These are phyloP conservation scores for Trichoderma gamsii DNA, from an alignment of 495 filamentous ascomycete genomes.

Conservation along the genomic window DNA sequence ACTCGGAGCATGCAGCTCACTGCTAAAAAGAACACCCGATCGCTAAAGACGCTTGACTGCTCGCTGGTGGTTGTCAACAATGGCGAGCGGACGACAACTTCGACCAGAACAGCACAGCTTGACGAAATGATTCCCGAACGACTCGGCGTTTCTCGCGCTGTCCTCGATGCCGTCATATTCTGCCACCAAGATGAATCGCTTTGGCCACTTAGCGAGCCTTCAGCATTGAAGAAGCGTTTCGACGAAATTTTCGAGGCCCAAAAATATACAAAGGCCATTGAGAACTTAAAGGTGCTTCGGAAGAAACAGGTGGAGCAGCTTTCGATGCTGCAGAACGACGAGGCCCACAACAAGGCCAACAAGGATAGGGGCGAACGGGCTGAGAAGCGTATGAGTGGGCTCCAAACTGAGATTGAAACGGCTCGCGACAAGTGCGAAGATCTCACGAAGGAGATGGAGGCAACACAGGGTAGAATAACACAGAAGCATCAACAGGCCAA, in stretches of 20 bases:
- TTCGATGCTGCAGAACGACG: conserved; percentile 59
- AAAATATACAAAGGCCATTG: conserved; percentile 95
- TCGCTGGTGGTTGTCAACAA: conserved; percentile 65
- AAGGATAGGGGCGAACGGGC: conserved; percentile 77
- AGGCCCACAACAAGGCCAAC: conserved; percentile 71
- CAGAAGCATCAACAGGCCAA: conserved; percentile 40
- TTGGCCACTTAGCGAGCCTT: conserved; percentile 94
- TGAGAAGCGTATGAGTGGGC: conserved; percentile 54
- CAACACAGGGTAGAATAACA: conserved; percentile 36
- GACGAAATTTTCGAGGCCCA: conserved; percentile 96
- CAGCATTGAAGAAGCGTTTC: conserved; percentile 80
- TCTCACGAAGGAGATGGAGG: conserved; percentile 43
- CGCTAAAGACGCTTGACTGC: conserved; percentile 75
- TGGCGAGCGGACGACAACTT: conserved; percentile 73
- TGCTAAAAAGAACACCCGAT: conserved; percentile 69
- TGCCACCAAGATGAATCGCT: conserved; percentile 97
- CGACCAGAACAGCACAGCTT: conserved; percentile 70
- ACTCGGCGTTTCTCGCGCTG: conserved; percentile 81
- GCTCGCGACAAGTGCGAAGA: conserved; percentile 52
- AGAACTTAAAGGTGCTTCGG: conserved; percentile 78
- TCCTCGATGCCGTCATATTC: conserved; percentile 93
- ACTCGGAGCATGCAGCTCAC: conserved; percentile 78
- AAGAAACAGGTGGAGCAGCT: conserved; percentile 78
- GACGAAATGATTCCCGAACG: conserved; percentile 79
- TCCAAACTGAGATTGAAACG: conserved; percentile 68